These are phyloP conservation scores for Aquilaria agallochum DNA, from an alignment of 441 rosid genomes.

Conservation along the genomic window DNA sequence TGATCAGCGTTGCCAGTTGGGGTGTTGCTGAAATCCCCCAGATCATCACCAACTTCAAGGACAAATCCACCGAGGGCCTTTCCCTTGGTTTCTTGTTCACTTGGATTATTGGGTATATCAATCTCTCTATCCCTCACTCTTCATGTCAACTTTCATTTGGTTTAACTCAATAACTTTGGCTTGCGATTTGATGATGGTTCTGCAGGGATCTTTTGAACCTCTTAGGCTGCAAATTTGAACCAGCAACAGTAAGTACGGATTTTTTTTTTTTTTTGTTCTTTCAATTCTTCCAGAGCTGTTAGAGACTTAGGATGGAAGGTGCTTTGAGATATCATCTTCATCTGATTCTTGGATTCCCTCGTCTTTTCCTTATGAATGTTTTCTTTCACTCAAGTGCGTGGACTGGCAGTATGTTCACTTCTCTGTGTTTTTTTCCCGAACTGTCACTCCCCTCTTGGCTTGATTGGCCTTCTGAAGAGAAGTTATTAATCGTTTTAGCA, in stretches of 20 bases:
- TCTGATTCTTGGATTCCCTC: slow-evolving; percentile 2
- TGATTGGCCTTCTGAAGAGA: too few species aligned
- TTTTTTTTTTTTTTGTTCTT: neutral
- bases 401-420: too few species aligned
- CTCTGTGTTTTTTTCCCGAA: too few species aligned
- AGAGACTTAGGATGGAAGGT: too few species aligned
- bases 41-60: slow-evolving; percentile 60
- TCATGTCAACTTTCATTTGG: neutral
- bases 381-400: neutral
- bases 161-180: neutral
- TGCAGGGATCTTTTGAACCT: slow-evolving; percentile 79
- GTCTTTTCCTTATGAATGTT: neutral
- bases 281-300: neutral
- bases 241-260: slow-evolving; percentile 63
- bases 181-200: slow-evolving; percentile 22
- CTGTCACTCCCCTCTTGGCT: too few species aligned
- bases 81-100: slow-evolving; percentile 70
- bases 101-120: slow-evolving; percentile 67
- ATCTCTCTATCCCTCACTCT: neutral
- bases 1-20: slow-evolving; percentile 74
- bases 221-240: slow-evolving; percentile 76
- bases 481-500: too few species aligned
- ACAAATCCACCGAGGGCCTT: slow-evolving; percentile 78
- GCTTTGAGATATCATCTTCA: neutral
- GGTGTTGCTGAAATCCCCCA: slow-evolving; percentile 86